phyloP scores from a whole-genome alignment of 805 yeast genomes.

The Candida manassasensis region DNA sequence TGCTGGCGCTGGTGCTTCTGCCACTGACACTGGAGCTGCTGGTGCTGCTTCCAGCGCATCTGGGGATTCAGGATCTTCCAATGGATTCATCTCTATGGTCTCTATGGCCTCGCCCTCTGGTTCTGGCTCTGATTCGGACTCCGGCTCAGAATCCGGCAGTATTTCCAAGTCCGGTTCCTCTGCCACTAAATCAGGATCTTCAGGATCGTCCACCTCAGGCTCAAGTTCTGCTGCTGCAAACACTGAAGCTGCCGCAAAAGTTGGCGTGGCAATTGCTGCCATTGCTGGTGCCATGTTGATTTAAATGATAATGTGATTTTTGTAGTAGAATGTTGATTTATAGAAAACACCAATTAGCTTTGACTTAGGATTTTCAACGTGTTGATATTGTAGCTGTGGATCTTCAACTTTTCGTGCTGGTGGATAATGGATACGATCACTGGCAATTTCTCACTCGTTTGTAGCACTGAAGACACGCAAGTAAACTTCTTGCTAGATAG shows the following conservation, averaged over 20 bases:
- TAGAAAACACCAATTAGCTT: too few relatives aligned
- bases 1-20: background rate
- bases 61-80: background rate
- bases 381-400: constrained; percentile 7
- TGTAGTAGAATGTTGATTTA: too few relatives aligned
- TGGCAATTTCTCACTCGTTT: constrained; percentile 9
- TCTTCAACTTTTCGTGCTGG: constrained; percentile 7
- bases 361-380: constrained; percentile 4
- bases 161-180: too few relatives aligned
- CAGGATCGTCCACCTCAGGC: constrained; percentile 5
- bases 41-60: constrained; percentile 5
- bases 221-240: constrained; percentile 6
- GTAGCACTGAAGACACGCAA: constrained; percentile 11
- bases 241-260: constrained; percentile 2
- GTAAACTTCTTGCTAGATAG: constrained; percentile 7
- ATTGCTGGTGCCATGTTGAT: constrained; percentile 18
- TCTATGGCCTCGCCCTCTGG: background rate
- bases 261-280: constrained; percentile 15
- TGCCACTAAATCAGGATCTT: constrained; percentile 3
- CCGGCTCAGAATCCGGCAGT: too few relatives aligned
- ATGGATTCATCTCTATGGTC: constrained; percentile 6
- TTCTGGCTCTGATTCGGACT: constrained; percentile 3
- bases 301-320: constrained; percentile 6
- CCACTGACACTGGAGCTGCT: constrained; percentile 3
- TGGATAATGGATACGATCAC: constrained; percentile 14